These are phyloP conservation scores for Rosa hybrid DNA, from an alignment of 331 rosid species.

Conservation along the genomic window DNA sequence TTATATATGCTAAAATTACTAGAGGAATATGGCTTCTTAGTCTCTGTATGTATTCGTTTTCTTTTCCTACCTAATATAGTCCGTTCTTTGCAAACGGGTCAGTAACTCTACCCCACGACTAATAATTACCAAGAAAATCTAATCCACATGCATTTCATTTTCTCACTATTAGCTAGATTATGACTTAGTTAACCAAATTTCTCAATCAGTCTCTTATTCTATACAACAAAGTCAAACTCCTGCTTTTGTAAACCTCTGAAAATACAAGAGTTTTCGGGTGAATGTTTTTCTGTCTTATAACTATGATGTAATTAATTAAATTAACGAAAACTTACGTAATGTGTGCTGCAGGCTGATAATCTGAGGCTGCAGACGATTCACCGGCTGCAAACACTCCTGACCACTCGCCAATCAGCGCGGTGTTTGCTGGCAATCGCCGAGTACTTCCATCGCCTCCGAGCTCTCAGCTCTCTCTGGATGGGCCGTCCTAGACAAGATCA, in stretches of 20 bases:
- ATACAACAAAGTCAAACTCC: constrained; percentile 7
- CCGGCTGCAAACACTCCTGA: constrained; percentile 64
- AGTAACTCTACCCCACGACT: constrained; percentile 20
- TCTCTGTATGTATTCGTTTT: not conserved
- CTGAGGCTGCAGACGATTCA: constrained; percentile 74
- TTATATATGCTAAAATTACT: not conserved
- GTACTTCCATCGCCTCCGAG: constrained; percentile 85
- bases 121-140: not conserved
- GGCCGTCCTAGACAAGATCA: constrained; percentile 76
- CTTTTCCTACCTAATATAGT: not conserved
- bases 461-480: constrained; percentile 92
- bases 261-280: not conserved
- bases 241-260: not conserved
- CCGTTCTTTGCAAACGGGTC: constrained; percentile 14
- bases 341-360: constrained; percentile 66
- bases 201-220: constrained; percentile 15
- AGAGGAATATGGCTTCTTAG: not conserved
- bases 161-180: not conserved
- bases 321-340: constrained; percentile 16
- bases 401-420: constrained; percentile 87
- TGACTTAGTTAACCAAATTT: constrained; percentile 17
- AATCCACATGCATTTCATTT: not conserved
- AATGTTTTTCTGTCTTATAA: not conserved
- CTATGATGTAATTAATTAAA: not conserved
- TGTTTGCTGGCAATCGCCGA: constrained; percentile 81